Conservation (phyloP, 169 alveolate species). For the Plasmodium cynomolgi region DNA sequence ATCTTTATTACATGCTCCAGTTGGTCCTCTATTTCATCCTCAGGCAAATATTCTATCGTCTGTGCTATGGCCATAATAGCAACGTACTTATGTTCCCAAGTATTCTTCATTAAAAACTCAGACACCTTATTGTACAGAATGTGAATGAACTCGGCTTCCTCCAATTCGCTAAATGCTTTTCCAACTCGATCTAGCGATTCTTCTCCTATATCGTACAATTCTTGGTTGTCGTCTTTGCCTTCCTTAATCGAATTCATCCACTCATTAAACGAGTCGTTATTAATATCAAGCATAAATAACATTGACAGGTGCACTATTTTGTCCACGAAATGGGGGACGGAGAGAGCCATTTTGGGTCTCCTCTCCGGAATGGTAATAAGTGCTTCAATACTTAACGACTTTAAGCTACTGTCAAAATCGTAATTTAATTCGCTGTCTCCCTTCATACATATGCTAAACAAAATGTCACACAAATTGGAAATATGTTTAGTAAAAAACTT, state of each 20-base stretch:
- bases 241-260: constrained; percentile 88
- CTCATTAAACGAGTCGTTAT: constrained; percentile 87
- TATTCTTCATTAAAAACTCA: constrained; percentile 84
- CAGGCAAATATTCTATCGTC: constrained; percentile 88
- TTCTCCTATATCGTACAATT: constrained; percentile 89
- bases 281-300: constrained; percentile 88
- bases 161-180: constrained; percentile 84
- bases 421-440: constrained; percentile 71
- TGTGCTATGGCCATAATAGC: constrained; percentile 92
- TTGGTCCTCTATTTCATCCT: constrained; percentile 89
- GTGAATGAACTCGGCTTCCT: constrained; percentile 85
- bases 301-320: constrained; percentile 80
- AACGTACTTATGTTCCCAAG: constrained; percentile 90
- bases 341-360: constrained; percentile 84
- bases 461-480: constrained; percentile 76
- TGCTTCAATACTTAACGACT: constrained; percentile 85
- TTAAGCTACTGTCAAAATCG: constrained; percentile 80
- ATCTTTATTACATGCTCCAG: constrained; percentile 86
- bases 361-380: constrained; percentile 82
- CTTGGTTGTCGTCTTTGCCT: constrained; percentile 86
- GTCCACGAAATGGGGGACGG: constrained; percentile 84
- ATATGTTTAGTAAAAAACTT: constrained; percentile 77
- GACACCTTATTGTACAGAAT: constrained; percentile 84
- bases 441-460: constrained; percentile 78
- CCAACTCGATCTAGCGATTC: constrained; percentile 90